Conservation (phyloP, 1,284 basidiomycete genomes). For the Leccinum fallax region DNA sequence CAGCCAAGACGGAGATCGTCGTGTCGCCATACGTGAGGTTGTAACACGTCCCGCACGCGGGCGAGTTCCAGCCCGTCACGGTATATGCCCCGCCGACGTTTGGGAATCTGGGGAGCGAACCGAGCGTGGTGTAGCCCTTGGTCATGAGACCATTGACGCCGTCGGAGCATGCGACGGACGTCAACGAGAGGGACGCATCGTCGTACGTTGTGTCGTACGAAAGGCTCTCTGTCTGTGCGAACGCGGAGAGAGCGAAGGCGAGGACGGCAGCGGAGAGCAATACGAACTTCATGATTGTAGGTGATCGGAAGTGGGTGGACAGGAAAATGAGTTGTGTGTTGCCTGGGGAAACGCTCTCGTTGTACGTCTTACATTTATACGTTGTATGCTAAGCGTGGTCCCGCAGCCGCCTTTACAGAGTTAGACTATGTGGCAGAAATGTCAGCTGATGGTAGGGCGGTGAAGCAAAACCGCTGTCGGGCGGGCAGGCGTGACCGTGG, state of each 20-base stretch:
- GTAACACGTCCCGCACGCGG: slow-evolving; percentile 40
- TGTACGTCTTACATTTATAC: slow-evolving; percentile 17
- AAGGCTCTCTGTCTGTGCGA: slow-evolving; percentile 20
- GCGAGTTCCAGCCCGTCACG: slow-evolving; percentile 36
- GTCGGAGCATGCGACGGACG: slow-evolving; percentile 51
- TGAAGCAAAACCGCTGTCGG: not conserved
- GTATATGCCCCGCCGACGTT: slow-evolving; percentile 49
- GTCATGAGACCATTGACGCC: slow-evolving; percentile 44
- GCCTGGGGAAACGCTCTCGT: not conserved
- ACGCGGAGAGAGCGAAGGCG: slow-evolving; percentile 16
- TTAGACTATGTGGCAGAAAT: not conserved
- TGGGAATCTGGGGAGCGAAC: slow-evolving; percentile 51
- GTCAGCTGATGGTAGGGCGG: slow-evolving; percentile 14
- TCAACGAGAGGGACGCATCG: slow-evolving; percentile 35
- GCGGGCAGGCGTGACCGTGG: slow-evolving; percentile 9
- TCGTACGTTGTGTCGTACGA: slow-evolving; percentile 45
- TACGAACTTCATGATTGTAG: slow-evolving; percentile 25
- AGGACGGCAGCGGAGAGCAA: slow-evolving; percentile 17
- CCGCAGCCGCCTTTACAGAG: not conserved
- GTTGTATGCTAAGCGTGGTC: not conserved
- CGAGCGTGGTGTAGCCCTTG: slow-evolving; percentile 48
- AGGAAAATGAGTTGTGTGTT: not conserved
- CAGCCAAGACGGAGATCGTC: slow-evolving; percentile 31
- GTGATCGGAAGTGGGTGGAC: not conserved
- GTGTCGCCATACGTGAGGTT: slow-evolving; percentile 27